Evolutionary conservation across 306 rosid genomes (phyloP), one percentile per base, ranked within the genome.

Genomic region (Quercus agrifolia): DNA sequence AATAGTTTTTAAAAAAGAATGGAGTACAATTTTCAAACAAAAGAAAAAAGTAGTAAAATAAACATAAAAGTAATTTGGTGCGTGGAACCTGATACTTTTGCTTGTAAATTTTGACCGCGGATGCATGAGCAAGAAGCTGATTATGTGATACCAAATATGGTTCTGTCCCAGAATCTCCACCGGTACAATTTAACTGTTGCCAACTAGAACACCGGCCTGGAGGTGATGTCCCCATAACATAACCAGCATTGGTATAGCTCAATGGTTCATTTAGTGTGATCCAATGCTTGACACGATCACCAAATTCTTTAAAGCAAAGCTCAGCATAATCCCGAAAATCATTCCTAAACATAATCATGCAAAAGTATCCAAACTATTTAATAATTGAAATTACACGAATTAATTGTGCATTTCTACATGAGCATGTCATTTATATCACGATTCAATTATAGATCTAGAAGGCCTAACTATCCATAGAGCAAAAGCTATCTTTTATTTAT

Each of bases 51-150:
- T 31, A 38, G 2, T 38, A 35, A 38, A 38, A 38, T 38, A 38
- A 6, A 38, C 52, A 46, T 11, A 46, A 46, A 21, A 9, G 4
- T 4, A 46, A 46, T 46, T 46, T 46, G 52, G 52, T 38, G 14
- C 4, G 15, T 20, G 18, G 6, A 27, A 90, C 92, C 90, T 87
- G 88, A 52, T 84, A 89, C 9, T 89, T 85, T 7, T 71, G 20
- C 77, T 63, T 87, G 63, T 87, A 89, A 19, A 83, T 44, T 11
- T 85, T n/a, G 41, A 83, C 89, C 0, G 80, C 85, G 3, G 80
- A 68, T 19, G 90, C 92, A 89, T 89, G 91, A 80, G 93, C 79
- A 44, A 87, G 87, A 58, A 87, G 79, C 4, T 62, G 83, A 46
- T 88, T 3, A 23, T 90, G 94, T 8, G 85, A 4, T 17, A 77